Conservation (phyloP, 306 rosid species). For the Quercus gilva region DNA sequence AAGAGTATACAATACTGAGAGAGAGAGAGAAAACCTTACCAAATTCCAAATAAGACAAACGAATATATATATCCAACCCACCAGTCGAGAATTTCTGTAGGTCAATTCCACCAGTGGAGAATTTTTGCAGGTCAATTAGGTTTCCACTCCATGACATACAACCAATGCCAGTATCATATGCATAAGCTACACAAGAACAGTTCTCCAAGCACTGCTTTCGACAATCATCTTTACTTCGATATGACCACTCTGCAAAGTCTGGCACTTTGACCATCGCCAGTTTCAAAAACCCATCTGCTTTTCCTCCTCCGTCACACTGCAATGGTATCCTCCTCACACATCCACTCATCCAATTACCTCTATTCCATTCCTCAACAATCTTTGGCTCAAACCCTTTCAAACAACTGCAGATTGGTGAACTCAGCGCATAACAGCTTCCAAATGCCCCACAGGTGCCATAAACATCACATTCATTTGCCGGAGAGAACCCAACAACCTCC, state of each 20-base stretch:
- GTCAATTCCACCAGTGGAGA: conserved; percentile 14
- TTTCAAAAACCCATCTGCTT: conserved; percentile 33
- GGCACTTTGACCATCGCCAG: conserved; percentile 45
- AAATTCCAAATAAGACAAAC: conserved; percentile 23
- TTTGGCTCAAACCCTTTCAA: conserved; percentile 28
- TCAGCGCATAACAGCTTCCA: background rate
- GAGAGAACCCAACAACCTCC: too few relatives aligned
- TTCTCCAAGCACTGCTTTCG: conserved; percentile 27
- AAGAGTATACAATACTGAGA: too few relatives aligned
- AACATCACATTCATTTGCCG: background rate
- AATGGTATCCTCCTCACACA: conserved; percentile 6
- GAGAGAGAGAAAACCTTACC: background rate
- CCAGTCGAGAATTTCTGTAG: conserved; percentile 15
- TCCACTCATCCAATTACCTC: background rate
- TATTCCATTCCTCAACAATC: conserved; percentile 7
- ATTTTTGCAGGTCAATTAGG: conserved; percentile 25
- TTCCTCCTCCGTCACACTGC: conserved; percentile 17
- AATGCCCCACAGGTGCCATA: conserved; percentile 24
- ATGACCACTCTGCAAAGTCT: conserved; percentile 4
- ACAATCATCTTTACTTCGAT: background rate
- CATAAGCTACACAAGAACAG: conserved; percentile 30
- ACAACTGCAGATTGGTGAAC: too few relatives aligned
- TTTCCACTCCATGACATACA: conserved; percentile 30
- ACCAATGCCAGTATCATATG: conserved; percentile 14
- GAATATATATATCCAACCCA: conserved; percentile 28